Evolutionary conservation across 805 yeast genomes (phyloP), one percentile per base, ranked within the genome.

Genomic region (Nematodospora valgi): DNA sequence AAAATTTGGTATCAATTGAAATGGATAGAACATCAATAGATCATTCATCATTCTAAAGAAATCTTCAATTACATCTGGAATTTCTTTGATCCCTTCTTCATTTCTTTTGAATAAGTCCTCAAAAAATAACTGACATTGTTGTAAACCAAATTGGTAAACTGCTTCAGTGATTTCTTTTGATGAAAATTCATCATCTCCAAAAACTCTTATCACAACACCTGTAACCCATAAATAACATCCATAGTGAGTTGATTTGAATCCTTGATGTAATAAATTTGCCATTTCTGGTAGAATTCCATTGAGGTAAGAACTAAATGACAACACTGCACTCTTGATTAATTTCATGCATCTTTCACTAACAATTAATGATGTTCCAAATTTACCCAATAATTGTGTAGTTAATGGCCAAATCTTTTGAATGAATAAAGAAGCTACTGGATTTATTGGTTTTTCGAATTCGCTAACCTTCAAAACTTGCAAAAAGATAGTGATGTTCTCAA

Each of bases 201-300:
- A 89, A 41, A 86, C 91, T 38, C 85, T 76, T 34, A 85, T 77
- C 18, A 88, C 64, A 7, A 83, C 70, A 6, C 96, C 97, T 2
- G 95, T 81, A 10, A 86, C 91, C 93, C 95, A 89, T 37, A 89
- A 62, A 52, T 82, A 88, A 54, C 95, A 86, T 4, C 96, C 97
- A 49, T 64, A 76, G 23, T 78, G 74, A 14, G 82, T 82, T 18
- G 62, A 61, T 29, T 78, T 70, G 61, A 87, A 89, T 1, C 94
- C 93, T 24, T 70, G 69, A 14, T 76, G 81, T 37, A 88, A 68
- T 32, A 81, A 59, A 36, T 73, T 79, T 1, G 87, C 86, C 24
- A 87, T 72, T 10, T 75, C 68, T 3, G 78, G 74, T 13, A 89
- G 62, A 16, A 84, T 66, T 3, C 84, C 80, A 15, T 66, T 53